A percentile compares a stretch with the other conserved stretches of the same genome.
These are phyloP conservation scores for Hyphodiscus hymeniophilus DNA, from an alignment of 495 filamentous ascomycete genomes.

Conservation along the genomic window DNA sequence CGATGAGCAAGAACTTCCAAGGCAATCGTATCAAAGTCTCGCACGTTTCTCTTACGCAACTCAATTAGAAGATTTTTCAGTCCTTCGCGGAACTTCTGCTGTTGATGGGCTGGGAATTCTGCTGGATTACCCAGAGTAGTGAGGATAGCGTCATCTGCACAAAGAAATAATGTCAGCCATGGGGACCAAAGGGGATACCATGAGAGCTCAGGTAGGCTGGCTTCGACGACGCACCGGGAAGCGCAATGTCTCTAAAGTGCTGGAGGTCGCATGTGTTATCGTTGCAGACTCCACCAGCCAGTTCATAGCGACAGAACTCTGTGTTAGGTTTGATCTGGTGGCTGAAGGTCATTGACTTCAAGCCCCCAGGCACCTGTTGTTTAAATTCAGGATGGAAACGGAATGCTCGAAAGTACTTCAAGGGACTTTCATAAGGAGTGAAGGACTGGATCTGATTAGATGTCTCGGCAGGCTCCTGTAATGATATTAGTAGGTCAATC, in stretches of 20 bases:
- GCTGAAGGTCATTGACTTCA: constrained; percentile 88
- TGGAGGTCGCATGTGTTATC: constrained; percentile 61
- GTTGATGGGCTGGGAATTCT: constrained; percentile 60
- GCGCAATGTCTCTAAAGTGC: constrained; percentile 68
- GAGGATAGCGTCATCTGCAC: constrained; percentile 78
- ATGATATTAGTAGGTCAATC: constrained; percentile 8
- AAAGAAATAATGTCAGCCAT: constrained; percentile 45
- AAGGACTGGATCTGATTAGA: constrained; percentile 31
- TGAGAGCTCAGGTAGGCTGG: constrained; percentile 11
- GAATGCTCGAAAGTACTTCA: constrained; percentile 77
- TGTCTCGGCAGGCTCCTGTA: constrained; percentile 4
- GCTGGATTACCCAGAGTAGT: constrained; percentile 72
- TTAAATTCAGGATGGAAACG: constrained; percentile 76
- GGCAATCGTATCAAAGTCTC: constrained; percentile 75
- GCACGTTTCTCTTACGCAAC: constrained; percentile 63
- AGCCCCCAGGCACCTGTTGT: constrained; percentile 60
- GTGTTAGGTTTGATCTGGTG: constrained; percentile 70
- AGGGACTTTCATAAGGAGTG: constrained; percentile 71
- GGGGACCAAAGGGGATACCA: constrained; percentile 40
- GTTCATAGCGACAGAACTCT: constrained; percentile 66
- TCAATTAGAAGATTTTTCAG: constrained; percentile 67
- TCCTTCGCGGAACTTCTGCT: constrained; percentile 63
- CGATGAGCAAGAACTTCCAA: constrained; percentile 77
- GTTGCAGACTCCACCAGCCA: constrained; percentile 69
- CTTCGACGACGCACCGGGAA: constrained; percentile 65